A percentile compares a stretch with the other conserved stretches of the same genome.
phyloP scores from a whole-genome alignment of 306 rosid species.

The Aeschynomene evenia region DNA sequence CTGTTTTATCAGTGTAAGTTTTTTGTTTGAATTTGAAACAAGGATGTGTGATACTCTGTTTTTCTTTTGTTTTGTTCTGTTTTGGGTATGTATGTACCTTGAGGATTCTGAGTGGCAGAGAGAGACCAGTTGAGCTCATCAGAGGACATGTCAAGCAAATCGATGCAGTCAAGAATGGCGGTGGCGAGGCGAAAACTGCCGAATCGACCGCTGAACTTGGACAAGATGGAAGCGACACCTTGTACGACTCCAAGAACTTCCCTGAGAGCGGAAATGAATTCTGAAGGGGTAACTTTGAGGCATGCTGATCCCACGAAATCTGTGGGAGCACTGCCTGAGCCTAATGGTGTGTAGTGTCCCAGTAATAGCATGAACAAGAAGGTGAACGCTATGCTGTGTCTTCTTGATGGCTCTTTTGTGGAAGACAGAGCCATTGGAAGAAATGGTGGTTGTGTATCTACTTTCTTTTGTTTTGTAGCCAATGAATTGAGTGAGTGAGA shows the following conservation, averaged over 20 bases:
- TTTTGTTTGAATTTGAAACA: background rate
- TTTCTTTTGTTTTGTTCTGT: no score
- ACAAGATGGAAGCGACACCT: slow-evolving; percentile 49
- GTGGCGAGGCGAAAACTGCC: slow-evolving; percentile 52
- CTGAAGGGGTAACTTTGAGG: slow-evolving; percentile 46
- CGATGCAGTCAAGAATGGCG: slow-evolving; percentile 73
- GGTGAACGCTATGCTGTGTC: background rate
- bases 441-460: background rate
- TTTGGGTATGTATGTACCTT: slow-evolving; percentile 43
- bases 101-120: slow-evolving; percentile 55
- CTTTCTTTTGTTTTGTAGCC: no score
- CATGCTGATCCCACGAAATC: slow-evolving; percentile 15
- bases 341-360: slow-evolving; percentile 2
- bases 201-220: slow-evolving; percentile 29
- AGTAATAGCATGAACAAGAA: slow-evolving; percentile 21
- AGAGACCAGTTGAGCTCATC: slow-evolving; percentile 56
- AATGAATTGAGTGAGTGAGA: background rate
- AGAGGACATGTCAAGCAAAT: slow-evolving; percentile 57
- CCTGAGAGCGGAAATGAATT: slow-evolving; percentile 41
- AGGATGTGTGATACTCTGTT: background rate
- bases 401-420: background rate
- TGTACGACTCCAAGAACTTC: slow-evolving; percentile 31
- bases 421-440: slow-evolving; percentile 36
- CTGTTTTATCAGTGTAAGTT: background rate
- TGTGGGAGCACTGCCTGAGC: background rate